Evolutionary conservation across 306 rosid species (phyloP).

Genomic region (Astragalus glycyphyllos): DNA sequence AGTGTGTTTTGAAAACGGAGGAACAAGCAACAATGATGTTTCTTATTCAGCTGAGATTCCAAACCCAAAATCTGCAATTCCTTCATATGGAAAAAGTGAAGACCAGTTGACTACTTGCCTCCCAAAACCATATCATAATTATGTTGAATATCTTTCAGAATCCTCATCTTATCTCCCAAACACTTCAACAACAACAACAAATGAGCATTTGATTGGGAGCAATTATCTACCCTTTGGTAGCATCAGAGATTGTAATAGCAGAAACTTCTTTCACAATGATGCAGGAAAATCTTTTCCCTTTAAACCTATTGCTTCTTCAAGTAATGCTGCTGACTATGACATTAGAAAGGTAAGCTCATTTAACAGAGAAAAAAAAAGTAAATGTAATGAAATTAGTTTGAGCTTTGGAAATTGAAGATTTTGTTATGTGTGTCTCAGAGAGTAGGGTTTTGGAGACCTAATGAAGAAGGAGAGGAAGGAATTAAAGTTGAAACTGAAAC

Average conservation of each 20-base stretch:
- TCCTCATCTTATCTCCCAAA: conserved; percentile 54
- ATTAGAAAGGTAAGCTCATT: conserved; percentile 53
- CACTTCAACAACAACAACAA: conserved; percentile 30
- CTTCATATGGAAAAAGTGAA: conserved; percentile 47
- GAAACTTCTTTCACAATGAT: conserved; percentile 45
- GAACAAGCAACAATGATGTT: conserved; percentile 44
- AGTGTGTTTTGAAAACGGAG: conserved; percentile 40
- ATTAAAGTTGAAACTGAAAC: conserved; percentile 43
- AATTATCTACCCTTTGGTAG: conserved; percentile 46
- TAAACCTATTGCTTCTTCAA: conserved; percentile 51
- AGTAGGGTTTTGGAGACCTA: conserved; percentile 40
- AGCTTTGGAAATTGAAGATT: conserved; percentile 4
- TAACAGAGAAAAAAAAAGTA: background rate
- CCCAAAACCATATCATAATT: conserved; percentile 53
- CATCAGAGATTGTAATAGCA: conserved; percentile 40
- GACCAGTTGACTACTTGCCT: conserved; percentile 53
- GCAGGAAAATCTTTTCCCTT: conserved; percentile 50
- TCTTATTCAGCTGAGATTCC: conserved; percentile 42
- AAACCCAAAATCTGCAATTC: conserved; percentile 35
- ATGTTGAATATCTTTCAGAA: conserved; percentile 65
- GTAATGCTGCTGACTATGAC: conserved; percentile 39
- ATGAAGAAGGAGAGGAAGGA: conserved; percentile 47
- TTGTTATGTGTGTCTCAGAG: conserved; percentile 34
- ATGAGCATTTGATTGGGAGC: conserved; percentile 51
- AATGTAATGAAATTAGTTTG: background rate